phyloP scores from a whole-genome alignment of 164 flowering plant genomes.

The Chloranthus sessilifolius region DNA sequence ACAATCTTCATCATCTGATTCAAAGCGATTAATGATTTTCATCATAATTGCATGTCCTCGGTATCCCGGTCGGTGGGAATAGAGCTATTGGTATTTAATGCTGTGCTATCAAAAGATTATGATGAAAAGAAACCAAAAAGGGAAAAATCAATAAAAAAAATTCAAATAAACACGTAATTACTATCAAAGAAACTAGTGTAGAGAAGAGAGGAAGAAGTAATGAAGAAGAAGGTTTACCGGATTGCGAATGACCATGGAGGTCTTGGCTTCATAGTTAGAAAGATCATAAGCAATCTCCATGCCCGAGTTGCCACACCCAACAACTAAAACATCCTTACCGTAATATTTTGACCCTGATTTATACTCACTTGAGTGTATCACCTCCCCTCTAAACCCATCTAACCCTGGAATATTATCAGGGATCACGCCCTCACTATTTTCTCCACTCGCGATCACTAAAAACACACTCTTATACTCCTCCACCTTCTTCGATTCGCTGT shows the following conservation, averaged over 20 bases:
- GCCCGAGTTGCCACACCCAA: slow-evolving; percentile 74
- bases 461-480: slow-evolving; percentile 35
- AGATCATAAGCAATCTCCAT: slow-evolving; percentile 68
- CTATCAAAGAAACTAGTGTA: no score
- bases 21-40: no score
- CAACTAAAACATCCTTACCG: slow-evolving; percentile 46
- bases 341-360: slow-evolving; percentile 32
- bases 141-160: no score
- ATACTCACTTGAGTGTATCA: slow-evolving; percentile 40
- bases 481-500: not conserved
- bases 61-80: no score
- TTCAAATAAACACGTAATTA: no score
- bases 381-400: slow-evolving; percentile 30
- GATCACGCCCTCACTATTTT: slow-evolving; percentile 24
- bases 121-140: no score
- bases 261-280: slow-evolving; percentile 31
- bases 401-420: slow-evolving; percentile 48
- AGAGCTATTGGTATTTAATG: no score
- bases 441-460: slow-evolving; percentile 65
- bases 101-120: no score
- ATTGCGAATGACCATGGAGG: slow-evolving; percentile 26
- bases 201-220: no score
- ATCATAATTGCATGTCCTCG: no score
- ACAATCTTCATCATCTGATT: no score
- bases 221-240: no score